Conservation (phyloP, 441 rosid species). For the Euphorbia celastroides region DNA sequence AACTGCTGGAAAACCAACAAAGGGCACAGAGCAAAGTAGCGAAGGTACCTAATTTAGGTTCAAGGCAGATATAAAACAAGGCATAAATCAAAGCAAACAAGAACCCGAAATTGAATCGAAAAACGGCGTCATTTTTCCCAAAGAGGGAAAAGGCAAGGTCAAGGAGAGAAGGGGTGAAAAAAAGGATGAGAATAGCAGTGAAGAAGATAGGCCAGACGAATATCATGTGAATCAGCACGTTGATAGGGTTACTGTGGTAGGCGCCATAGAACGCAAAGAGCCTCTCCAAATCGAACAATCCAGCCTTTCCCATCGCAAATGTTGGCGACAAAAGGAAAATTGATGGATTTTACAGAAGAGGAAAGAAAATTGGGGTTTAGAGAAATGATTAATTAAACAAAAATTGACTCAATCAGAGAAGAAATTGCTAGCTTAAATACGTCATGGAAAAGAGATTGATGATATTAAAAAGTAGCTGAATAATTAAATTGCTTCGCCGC, state of each 20-base stretch:
- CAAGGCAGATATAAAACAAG: conserved; percentile 40
- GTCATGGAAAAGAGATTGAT: background rate
- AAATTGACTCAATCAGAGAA: background rate
- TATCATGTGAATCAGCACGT: conserved; percentile 45
- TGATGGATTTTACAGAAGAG: background rate
- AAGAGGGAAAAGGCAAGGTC: conserved; percentile 24
- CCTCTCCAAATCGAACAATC: conserved; percentile 52
- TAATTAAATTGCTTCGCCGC: background rate
- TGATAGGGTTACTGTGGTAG: conserved; percentile 47
- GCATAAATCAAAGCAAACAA: conserved; percentile 39
- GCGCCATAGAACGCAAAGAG: conserved; percentile 65
- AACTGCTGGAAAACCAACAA: conserved; percentile 42
- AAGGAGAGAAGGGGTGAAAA: conserved; percentile 45
- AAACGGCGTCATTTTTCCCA: conserved; percentile 19
- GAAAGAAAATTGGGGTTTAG: background rate
- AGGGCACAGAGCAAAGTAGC: conserved; percentile 47
- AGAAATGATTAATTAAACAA: background rate
- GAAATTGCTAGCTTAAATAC: background rate
- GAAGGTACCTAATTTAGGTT: conserved; percentile 48
- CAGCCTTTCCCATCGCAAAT: conserved; percentile 31
- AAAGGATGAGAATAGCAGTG: conserved; percentile 41
- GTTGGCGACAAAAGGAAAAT: background rate
- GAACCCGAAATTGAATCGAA: conserved; percentile 48
- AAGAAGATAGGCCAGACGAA: conserved; percentile 64
- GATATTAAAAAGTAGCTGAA: background rate